Evolutionary conservation across 1,284 basidiomycete species (phyloP).

Genomic region (Ceratobasidium sp.): DNA sequence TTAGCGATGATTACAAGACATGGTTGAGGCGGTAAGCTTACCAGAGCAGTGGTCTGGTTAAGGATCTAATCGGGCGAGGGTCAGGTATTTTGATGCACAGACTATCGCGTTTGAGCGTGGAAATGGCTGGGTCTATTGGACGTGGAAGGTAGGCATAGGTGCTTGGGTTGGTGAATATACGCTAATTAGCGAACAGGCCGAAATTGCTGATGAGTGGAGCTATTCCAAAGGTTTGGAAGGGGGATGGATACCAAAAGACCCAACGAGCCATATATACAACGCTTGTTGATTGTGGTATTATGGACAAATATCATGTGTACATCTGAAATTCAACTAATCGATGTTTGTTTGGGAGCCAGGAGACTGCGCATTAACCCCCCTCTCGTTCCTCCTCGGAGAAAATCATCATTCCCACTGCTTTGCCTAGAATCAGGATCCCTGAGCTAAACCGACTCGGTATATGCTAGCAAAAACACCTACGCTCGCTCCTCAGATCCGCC

Average conservation of each 20-base stretch:
- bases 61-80: not conserved
- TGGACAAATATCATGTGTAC: not conserved
- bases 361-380: not conserved
- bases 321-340: not conserved
- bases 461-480: not conserved
- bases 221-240: slow-evolving; percentile 41
- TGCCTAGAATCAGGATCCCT: slow-evolving; percentile 5
- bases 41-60: not conserved
- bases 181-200: slow-evolving; percentile 12
- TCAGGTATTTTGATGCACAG: slow-evolving; percentile 26
- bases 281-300: slow-evolving; percentile 10
- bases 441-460: not conserved
- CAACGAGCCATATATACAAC: slow-evolving; percentile 29
- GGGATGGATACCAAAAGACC: slow-evolving; percentile 43
- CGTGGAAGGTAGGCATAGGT: slow-evolving; percentile 40
- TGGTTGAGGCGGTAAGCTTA: slow-evolving; percentile 32
- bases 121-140: slow-evolving; percentile 47
- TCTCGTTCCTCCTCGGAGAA: not conserved
- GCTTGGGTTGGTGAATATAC: not conserved
- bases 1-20: slow-evolving; percentile 46
- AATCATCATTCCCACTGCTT: not conserved
- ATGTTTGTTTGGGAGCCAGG: not conserved
- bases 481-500: not conserved
- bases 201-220: slow-evolving; percentile 44
- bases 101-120: slow-evolving; percentile 44